Conservation (phyloP, 1,284 basidiomycete species). For the Austroboletus sp. region DNA sequence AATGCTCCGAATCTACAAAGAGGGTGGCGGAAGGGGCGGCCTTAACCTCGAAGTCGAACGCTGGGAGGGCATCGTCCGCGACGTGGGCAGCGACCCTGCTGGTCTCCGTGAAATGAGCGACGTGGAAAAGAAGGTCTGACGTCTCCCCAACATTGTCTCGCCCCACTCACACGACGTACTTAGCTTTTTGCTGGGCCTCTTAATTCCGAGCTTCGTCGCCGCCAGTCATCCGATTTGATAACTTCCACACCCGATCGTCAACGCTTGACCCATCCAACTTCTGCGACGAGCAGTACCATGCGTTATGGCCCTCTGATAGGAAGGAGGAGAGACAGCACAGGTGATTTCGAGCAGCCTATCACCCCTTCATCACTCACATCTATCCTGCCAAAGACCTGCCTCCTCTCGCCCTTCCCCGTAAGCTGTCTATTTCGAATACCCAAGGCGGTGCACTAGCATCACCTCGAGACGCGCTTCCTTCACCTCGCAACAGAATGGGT, state of each 20-base stretch:
- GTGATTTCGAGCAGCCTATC: slow-evolving; percentile 32
- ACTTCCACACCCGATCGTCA: slow-evolving; percentile 55
- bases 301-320: slow-evolving; percentile 54
- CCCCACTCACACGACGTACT: slow-evolving; percentile 28
- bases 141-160: slow-evolving; percentile 6
- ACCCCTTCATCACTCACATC: slow-evolving; percentile 11
- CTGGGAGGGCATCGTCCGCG: slow-evolving; percentile 79
- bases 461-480: slow-evolving; percentile 57
- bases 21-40: slow-evolving; percentile 64
- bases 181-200: slow-evolving; percentile 68
- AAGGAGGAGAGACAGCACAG: slow-evolving; percentile 62
- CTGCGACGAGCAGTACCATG: slow-evolving; percentile 51
- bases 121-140: slow-evolving; percentile 78
- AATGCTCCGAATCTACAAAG: slow-evolving; percentile 77
- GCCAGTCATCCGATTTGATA: slow-evolving; percentile 66
- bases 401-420: slow-evolving; percentile 48
- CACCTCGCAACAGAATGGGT: slow-evolving; percentile 60
- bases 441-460: slow-evolving; percentile 45
- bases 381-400: slow-evolving; percentile 39
- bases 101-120: slow-evolving; percentile 73
- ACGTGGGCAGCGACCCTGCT: slow-evolving; percentile 66
- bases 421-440: slow-evolving; percentile 61
- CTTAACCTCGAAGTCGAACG: slow-evolving; percentile 80
- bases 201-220: slow-evolving; percentile 75
- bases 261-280: slow-evolving; percentile 45